Evolutionary conservation across 139 green algal genomes (phyloP).

Genomic region (Edaphochlamys debaryana): DNA sequence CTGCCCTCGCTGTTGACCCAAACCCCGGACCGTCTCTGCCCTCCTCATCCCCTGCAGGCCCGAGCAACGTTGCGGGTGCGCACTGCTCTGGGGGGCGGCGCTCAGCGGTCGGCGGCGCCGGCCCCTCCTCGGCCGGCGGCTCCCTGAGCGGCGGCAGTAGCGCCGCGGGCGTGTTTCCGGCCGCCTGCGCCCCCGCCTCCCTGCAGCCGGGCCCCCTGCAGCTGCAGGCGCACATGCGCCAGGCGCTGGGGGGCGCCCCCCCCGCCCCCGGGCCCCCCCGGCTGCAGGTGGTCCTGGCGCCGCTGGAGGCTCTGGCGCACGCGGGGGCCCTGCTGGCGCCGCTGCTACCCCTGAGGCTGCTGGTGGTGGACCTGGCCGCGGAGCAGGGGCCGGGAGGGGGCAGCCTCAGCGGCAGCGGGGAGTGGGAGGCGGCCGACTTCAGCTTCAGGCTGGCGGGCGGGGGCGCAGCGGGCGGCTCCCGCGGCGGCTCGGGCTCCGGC

Average conservation of each 20-base stretch:
- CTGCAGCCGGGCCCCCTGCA: background rate
- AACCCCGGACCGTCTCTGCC: too few species aligned
- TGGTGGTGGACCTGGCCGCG: constrained; percentile 7
- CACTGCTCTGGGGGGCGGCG: too few species aligned
- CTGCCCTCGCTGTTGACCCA: too few species aligned
- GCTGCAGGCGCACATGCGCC: background rate
- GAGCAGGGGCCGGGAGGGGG: background rate
- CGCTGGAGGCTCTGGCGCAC: constrained; percentile 13
- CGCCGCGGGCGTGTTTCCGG: constrained; percentile 9
- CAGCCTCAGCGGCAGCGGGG: background rate
- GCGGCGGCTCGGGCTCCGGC: background rate
- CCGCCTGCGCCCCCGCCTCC: background rate
- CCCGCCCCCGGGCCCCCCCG: background rate
- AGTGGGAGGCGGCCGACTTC: background rate
- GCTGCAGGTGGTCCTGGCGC: constrained; percentile 13
- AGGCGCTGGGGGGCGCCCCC: background rate
- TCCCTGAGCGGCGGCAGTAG: background rate
- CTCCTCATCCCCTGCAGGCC: too few species aligned
- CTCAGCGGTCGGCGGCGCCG: background rate
- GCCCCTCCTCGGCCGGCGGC: background rate
- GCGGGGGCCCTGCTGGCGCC: background rate
- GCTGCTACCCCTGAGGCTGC: constrained; percentile 1
- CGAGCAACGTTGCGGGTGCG: too few species aligned
- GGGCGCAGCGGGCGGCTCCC: background rate
- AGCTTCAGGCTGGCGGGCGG: background rate